Evolutionary conservation across 768 basidiomycete species (phyloP).

Genomic region (Kwoniella botswanensis): DNA sequence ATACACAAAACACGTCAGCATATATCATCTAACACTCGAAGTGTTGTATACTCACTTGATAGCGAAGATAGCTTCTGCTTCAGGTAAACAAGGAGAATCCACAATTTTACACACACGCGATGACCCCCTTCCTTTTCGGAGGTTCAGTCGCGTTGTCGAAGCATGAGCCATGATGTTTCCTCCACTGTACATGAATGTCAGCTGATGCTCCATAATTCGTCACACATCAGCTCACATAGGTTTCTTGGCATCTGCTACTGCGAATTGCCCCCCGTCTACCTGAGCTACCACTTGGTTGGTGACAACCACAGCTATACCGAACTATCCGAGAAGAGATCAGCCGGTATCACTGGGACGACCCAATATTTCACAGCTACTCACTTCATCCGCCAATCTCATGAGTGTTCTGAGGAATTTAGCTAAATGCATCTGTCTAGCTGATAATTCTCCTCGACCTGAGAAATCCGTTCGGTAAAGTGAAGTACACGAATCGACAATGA

Average conservation of each 20-base stretch:
- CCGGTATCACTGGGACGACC: background rate
- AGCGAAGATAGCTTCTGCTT: constrained; percentile 93
- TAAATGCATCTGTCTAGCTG: constrained; percentile 91
- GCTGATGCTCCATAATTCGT: background rate
- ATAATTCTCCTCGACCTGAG: constrained; percentile 90
- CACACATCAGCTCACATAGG: constrained; percentile 66
- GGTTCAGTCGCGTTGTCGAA: constrained; percentile 89
- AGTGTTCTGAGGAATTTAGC: constrained; percentile 93
- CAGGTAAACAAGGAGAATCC: constrained; percentile 95
- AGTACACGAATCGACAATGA: constrained; percentile 96
- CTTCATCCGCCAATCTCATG: constrained; percentile 94
- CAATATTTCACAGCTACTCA: constrained; percentile 58
- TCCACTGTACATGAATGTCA: constrained; percentile 60
- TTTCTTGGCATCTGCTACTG: constrained; percentile 92
- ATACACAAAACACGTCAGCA: constrained; percentile 17
- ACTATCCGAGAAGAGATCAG: constrained; percentile 63
- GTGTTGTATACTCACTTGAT: constrained; percentile 63
- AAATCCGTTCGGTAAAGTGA: constrained; percentile 95
- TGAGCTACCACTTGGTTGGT: constrained; percentile 99
- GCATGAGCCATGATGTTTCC: constrained; percentile 99
- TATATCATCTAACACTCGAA: background rate
- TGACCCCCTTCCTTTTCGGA: constrained; percentile 89
- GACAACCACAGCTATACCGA: constrained; percentile 95
- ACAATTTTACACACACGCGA: constrained; percentile 96
- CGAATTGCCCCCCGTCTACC: constrained; percentile 89